phyloP scores from a whole-genome alignment of 2,329 filamentous ascomycete species.

The Cercospora sojina region DNA sequence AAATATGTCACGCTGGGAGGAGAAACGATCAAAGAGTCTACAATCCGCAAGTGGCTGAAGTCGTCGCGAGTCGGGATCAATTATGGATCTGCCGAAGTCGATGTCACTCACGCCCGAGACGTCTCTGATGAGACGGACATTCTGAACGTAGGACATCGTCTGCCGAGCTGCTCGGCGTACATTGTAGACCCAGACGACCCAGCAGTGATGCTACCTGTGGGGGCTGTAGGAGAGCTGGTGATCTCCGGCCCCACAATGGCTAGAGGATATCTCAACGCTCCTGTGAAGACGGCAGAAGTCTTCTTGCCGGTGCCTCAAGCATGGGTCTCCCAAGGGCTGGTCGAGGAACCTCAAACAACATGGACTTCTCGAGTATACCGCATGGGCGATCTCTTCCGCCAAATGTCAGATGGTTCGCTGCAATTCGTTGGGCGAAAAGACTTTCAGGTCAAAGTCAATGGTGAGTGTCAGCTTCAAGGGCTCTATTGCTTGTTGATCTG shows the following conservation, averaged over 20 bases:
- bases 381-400: neutral
- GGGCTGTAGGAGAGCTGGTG: neutral
- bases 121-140: neutral
- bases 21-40: neutral
- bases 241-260: neutral
- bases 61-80: neutral
- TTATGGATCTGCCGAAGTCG: neutral
- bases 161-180: neutral
- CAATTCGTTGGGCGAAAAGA: neutral
- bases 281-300: neutral
- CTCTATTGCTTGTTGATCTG: neutral
- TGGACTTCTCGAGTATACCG: neutral
- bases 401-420: neutral
- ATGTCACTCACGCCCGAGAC: neutral
- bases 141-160: neutral
- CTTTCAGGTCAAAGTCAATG: neutral
- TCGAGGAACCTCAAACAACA: neutral
- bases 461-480: neutral
- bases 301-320: neutral
- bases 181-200: neutral
- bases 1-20: constrained; percentile 1
- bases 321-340: neutral
- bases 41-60: neutral
- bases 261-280: neutral
- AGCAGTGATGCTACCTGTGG: neutral